Conservation (phyloP, 129 eudicot species). For the Oenanthe sinensis region DNA sequence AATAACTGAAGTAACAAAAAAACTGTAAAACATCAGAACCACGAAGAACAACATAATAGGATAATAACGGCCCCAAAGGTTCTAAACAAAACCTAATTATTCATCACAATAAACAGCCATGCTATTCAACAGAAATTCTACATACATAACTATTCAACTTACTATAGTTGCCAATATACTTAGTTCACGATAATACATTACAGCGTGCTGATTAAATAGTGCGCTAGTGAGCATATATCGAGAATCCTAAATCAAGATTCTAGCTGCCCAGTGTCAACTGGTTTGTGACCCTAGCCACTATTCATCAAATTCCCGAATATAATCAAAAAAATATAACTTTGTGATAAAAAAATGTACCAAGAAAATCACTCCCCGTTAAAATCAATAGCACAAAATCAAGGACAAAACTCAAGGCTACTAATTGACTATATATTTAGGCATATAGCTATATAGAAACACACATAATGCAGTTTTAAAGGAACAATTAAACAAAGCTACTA, state of each 20-base stretch:
- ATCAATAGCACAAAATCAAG: background rate
- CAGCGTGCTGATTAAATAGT: background rate
- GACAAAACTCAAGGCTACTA: background rate
- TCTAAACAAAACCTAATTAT: background rate
- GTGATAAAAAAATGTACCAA: background rate
- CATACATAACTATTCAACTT: background rate
- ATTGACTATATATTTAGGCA: background rate
- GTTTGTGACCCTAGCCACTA: background rate
- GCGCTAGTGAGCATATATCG: background rate
- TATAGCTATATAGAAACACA: background rate
- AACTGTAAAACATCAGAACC: background rate
- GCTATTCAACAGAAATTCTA: background rate
- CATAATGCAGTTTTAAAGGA: background rate
- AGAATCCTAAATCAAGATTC: background rate
- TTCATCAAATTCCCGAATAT: background rate
- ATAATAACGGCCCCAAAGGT: background rate
- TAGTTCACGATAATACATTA: background rate
- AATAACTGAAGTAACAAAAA: background rate
- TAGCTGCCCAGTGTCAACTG: background rate
- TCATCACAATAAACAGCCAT: background rate
- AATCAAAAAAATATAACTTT: background rate
- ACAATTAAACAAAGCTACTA: background rate
- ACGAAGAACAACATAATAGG: background rate
- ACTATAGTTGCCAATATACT: background rate
- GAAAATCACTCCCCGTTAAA: background rate